Evolutionary conservation across 2,329 filamentous ascomycete genomes (phyloP).

Genomic region (Trichophaea hybrida): DNA sequence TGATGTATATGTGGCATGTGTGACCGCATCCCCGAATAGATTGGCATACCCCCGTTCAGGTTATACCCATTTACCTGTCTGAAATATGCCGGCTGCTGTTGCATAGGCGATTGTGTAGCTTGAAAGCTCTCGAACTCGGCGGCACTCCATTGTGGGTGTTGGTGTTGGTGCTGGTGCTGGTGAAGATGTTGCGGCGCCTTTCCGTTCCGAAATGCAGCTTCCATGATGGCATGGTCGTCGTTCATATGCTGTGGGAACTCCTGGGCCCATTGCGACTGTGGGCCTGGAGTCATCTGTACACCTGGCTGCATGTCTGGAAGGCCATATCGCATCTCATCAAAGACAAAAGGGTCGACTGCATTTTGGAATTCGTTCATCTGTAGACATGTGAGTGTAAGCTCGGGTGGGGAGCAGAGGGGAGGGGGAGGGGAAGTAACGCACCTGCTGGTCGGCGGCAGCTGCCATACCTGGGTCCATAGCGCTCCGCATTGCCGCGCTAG

Average conservation of each 20-base stretch:
- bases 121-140: slow-evolving; percentile 83
- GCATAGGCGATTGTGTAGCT: slow-evolving; percentile 33
- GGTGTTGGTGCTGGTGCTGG: background rate
- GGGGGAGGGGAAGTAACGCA: slow-evolving; percentile 4
- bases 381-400: background rate
- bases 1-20: slow-evolving; percentile 33
- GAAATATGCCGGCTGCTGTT: slow-evolving; percentile 27
- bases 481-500: slow-evolving; percentile 34
- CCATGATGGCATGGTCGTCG: slow-evolving; percentile 52
- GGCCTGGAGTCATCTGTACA: slow-evolving; percentile 33
- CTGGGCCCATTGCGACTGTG: slow-evolving; percentile 45
- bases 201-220: slow-evolving; percentile 49
- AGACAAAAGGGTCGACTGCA: slow-evolving; percentile 40
- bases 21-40: slow-evolving; percentile 4
- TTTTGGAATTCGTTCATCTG: slow-evolving; percentile 49
- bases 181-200: slow-evolving; percentile 35
- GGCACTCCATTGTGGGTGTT: slow-evolving; percentile 29
- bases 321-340: slow-evolving; percentile 48
- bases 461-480: slow-evolving; percentile 58
- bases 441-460: slow-evolving; percentile 23
- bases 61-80: slow-evolving; percentile 26
- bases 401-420: background rate
- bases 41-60: slow-evolving; percentile 24
- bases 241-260: slow-evolving; percentile 40
- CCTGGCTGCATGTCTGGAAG: slow-evolving; percentile 3